Evolutionary conservation across 306 rosid genomes (phyloP), one percentile per base, ranked within the genome.

Genomic region (Astragalus membranaceus): DNA sequence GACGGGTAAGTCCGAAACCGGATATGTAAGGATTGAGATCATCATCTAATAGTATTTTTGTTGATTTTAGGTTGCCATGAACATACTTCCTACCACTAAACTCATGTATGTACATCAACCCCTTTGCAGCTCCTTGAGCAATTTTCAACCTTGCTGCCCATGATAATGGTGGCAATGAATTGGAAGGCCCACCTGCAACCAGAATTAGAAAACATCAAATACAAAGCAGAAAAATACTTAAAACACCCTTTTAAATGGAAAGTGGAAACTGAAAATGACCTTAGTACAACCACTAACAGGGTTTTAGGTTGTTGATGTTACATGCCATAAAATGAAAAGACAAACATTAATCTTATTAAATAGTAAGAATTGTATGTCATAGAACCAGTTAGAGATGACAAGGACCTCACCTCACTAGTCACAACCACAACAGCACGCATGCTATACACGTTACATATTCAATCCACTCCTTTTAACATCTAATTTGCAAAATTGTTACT

Each of bases 101-200:
- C 71, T 91, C 95, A 2, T 88, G 93, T 23, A 88, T 83, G 82
- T 82, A 81, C 62, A 81, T 77, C 61, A 91, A 76, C 54, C 97
- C 97, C 60, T 88, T 78, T 1, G 95, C 92, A 30, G 80, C 63
- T 76, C 96, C 92, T 83, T 80, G 93, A 60, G 86, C 91, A 70
- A 92, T 89, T 77, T 80, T 92, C 68, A 92, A 75, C 82, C 91
- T 82, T n/a, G 86, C 63, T 12, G 77, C 56, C 96, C 96, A 92
- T 42, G 91, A 32, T 64, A 91, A 39, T 6, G 84, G 84, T 35
- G 83, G 72, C 41, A 71, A 51, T 12, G 83, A 61, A 66, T 43
- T 75, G 11, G 90, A 70, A 43, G 85, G 81, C 0, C 76, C 86
- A 39, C 87, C 95, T 90, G 81, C 80, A 80, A 47, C 12, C 11